A percentile compares a stretch with the other conserved stretches of the same genome.
These are phyloP conservation scores for Yamadazyma aaseri DNA, from an alignment of 1,139 yeast species.

Conservation along the genomic window DNA sequence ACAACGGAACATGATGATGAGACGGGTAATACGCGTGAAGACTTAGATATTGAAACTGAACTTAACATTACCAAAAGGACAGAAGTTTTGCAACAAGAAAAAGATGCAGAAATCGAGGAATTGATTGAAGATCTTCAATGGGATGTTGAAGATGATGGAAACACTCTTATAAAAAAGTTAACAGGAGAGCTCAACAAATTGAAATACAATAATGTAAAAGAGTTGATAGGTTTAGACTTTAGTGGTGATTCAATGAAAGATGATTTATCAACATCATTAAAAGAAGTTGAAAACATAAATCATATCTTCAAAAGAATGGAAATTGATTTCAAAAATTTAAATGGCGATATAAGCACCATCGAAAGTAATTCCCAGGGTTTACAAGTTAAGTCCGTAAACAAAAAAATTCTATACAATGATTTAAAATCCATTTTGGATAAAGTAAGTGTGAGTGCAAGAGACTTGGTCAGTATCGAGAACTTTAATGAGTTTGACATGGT, in stretches of 20 bases:
- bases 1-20: constrained; percentile 14
- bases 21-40: constrained; percentile 11
- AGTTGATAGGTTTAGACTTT: constrained; percentile 41
- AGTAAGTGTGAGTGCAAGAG: constrained; percentile 60
- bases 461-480: constrained; percentile 47
- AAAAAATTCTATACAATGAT: constrained; percentile 69
- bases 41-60: constrained; percentile 14
- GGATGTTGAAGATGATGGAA: constrained; percentile 65
- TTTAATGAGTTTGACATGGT: constrained; percentile 51
- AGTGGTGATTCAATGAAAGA: constrained; percentile 33
- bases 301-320: constrained; percentile 45
- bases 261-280: constrained; percentile 45
- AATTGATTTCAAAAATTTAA: constrained; percentile 41
- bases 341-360: constrained; percentile 66
- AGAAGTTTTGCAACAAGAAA: constrained; percentile 23
- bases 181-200: constrained; percentile 44
- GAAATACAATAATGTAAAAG: constrained; percentile 38
- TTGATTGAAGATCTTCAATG: constrained; percentile 74
- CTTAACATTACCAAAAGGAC: constrained; percentile 22
- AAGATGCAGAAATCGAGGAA: constrained; percentile 57
- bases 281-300: constrained; percentile 67
- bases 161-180: constrained; percentile 54
- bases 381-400: constrained; percentile 82
- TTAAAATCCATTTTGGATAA: constrained; percentile 66
- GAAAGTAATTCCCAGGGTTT: constrained; percentile 80